Percentiles rank a stretch among this genome's conserved stretches.
Evolutionary conservation across 2,329 filamentous ascomycete genomes (phyloP).

Genomic region (Colletotrichum viniferum): DNA sequence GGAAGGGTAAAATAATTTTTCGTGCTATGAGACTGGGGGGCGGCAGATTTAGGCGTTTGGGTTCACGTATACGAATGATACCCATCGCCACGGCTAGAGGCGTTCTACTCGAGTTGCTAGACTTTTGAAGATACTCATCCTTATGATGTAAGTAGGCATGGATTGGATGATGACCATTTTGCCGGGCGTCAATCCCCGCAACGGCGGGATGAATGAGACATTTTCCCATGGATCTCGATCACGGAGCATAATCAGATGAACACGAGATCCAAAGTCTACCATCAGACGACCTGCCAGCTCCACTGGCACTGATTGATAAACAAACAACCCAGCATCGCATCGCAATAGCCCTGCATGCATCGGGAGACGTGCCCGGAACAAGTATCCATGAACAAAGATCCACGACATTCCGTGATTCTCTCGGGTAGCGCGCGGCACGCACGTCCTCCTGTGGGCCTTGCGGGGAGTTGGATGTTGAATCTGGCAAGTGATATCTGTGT

Average conservation of each 20-base stretch:
- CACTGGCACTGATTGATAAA: not conserved
- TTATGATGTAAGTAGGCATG: not conserved
- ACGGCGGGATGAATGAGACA: no score
- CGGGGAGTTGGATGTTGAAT: not conserved
- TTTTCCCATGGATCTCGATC: no score
- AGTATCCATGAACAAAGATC: not conserved
- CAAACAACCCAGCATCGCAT: not conserved
- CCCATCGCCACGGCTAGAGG: not conserved
- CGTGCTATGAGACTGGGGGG: no score
- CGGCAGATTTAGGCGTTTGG: not conserved
- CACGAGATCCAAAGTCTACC: no score
- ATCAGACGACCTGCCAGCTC: no score
- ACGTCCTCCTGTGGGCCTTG: not conserved
- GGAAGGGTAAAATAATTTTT: accelerated
- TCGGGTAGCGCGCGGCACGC: not conserved
- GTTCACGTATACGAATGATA: not conserved
- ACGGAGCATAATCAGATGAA: no score
- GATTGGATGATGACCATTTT: not conserved
- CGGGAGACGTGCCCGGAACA: not conserved
- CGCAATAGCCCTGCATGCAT: not conserved
- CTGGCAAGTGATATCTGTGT: not conserved
- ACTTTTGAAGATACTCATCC: not conserved
- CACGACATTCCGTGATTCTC: not conserved
- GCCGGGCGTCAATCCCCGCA: no score
- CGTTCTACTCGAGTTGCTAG: not conserved